Conservation (phyloP, 2,329 filamentous ascomycete species). For the Cryphonectria radicalis region DNA sequence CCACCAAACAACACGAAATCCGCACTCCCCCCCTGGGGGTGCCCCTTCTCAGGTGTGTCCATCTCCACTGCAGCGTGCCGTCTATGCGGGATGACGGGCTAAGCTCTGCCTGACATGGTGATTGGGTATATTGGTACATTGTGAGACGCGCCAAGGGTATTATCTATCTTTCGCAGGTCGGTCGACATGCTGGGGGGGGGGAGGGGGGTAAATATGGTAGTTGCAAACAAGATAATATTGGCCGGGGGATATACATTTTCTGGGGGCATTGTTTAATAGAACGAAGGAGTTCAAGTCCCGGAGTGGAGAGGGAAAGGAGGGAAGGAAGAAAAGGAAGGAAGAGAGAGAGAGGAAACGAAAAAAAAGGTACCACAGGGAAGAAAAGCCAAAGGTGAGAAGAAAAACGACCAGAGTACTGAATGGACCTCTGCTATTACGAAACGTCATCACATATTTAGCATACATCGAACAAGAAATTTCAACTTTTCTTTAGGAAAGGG, state of each 20-base stretch:
- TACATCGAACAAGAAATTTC: too few relatives aligned
- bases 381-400: not conserved
- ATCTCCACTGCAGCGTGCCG: not conserved
- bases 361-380: too few relatives aligned
- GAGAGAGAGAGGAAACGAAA: too few relatives aligned
- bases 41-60: not conserved
- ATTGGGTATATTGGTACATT: not conserved
- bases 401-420: not conserved
- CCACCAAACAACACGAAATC: not conserved
- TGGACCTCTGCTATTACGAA: not conserved
- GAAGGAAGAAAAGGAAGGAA: not conserved
- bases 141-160: not conserved
- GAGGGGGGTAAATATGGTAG: too few relatives aligned
- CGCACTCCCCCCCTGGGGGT: not conserved
- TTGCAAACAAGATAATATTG: too few relatives aligned
- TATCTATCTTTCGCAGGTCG: too few relatives aligned
- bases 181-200: too few relatives aligned
- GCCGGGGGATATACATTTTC: too few relatives aligned
- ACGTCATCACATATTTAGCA: too few relatives aligned
- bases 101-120: not conserved
- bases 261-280: too few relatives aligned
- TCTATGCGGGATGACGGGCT: not conserved
- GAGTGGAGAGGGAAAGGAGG: not conserved
- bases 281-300: too few relatives aligned
- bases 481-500: too few relatives aligned